phyloP scores from a whole-genome alignment of 306 rosid species.

The Morella rubra region DNA sequence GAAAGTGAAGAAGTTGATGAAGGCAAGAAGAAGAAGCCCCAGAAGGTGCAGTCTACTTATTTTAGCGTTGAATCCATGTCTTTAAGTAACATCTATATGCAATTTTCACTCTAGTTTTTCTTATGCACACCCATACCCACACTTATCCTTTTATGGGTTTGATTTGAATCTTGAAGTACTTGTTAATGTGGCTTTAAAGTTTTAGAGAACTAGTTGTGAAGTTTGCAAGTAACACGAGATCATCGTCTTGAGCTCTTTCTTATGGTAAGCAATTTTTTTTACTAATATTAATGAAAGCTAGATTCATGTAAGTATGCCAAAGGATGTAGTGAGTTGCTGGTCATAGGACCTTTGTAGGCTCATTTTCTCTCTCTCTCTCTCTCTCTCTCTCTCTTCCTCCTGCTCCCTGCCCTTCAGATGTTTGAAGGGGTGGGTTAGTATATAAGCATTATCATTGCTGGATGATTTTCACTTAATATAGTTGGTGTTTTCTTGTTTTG shows the following conservation, averaged over 20 bases:
- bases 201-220: neutral
- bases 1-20: conserved; percentile 93
- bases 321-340: neutral
- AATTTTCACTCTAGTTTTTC: neutral
- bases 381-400: neutral
- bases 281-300: neutral
- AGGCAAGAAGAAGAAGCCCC: conserved; percentile 85
- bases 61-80: conserved; percentile 8
- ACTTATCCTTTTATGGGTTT: conserved; percentile 6
- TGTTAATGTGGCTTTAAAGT: neutral
- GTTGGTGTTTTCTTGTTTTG: neutral
- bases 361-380: neutral
- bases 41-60: conserved; percentile 56
- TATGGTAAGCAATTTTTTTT: neutral
- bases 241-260: neutral
- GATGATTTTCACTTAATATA: neutral
- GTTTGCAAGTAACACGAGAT: neutral
- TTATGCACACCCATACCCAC: neutral
- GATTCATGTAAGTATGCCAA: neutral
- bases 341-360: neutral
- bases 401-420: neutral
- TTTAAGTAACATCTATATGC: conserved; percentile 11
- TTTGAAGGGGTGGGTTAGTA: neutral
- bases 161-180: conserved; percentile 4
- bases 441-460: neutral